These are phyloP conservation scores for Sextonia rubra DNA, from an alignment of 164 flowering plant species.

Conservation along the genomic window DNA sequence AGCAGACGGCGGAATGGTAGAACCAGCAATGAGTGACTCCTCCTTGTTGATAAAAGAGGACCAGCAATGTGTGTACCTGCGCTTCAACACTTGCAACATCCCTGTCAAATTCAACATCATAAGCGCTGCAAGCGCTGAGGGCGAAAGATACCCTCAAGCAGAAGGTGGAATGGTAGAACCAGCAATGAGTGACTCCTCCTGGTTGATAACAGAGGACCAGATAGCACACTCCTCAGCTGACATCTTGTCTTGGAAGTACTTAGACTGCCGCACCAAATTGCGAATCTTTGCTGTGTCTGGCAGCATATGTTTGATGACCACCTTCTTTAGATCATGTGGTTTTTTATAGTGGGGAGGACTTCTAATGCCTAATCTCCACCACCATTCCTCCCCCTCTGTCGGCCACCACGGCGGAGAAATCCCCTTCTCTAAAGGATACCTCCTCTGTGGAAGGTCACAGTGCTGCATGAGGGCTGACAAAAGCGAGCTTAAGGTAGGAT, in stretches of 20 bases:
- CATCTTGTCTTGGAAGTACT: conserved; percentile 71
- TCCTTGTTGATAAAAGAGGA: no score
- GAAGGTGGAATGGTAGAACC: conserved; percentile 30
- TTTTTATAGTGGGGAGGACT: conserved; percentile 66
- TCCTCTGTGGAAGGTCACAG: conserved; percentile 75
- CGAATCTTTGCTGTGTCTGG: conserved; percentile 65
- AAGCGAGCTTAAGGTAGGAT: conserved; percentile 66
- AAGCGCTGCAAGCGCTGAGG: conserved; percentile 28
- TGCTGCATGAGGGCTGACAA: conserved; percentile 73
- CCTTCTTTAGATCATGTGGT: conserved; percentile 74
- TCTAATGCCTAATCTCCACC: conserved; percentile 45
- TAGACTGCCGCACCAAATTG: conserved; percentile 66
- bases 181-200: conserved; percentile 46
- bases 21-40: conserved; percentile 41
- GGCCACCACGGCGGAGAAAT: conserved; percentile 85
- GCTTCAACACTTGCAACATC: conserved; percentile 25
- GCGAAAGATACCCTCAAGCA: conserved; percentile 21
- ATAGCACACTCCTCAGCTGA: conserved; percentile 67
- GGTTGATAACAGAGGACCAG: conserved; percentile 58
- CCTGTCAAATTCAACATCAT: conserved; percentile 33
- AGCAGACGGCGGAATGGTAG: conserved; percentile 25
- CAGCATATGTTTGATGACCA: conserved; percentile 70
- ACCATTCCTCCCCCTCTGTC: conserved; percentile 62
- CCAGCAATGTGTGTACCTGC: conserved; percentile 28
- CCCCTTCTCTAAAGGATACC: conserved; percentile 67